phyloP scores from a whole-genome alignment of 176 grass and related monocot genomes.

The Puya raimondii region DNA sequence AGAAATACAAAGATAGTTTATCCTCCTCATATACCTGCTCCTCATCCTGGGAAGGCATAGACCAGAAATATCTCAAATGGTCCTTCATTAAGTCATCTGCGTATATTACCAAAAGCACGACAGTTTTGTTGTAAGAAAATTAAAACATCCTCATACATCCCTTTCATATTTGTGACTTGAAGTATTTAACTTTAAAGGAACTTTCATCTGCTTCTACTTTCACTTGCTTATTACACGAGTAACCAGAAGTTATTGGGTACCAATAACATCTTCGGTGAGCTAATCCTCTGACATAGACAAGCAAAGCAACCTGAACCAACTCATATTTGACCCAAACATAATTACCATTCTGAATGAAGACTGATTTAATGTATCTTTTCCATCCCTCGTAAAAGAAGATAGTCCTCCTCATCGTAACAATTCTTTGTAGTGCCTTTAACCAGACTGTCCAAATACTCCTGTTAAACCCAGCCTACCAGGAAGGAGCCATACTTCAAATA shows the following conservation, averaged over 20 bases:
- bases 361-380: background rate
- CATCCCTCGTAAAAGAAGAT: background rate
- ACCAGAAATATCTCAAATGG: too few relatives aligned
- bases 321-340: background rate
- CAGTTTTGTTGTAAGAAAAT: too few relatives aligned
- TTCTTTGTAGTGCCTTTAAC: background rate
- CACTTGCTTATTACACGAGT: background rate
- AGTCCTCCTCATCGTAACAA: background rate
- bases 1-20: background rate
- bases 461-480: too few relatives aligned
- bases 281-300: background rate
- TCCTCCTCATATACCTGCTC: background rate
- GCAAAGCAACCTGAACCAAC: background rate
- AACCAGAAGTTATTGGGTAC: background rate
- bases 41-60: background rate
- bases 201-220: background rate
- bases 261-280: background rate
- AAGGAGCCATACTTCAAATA: too few relatives aligned
- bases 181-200: too few relatives aligned
- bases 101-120: too few relatives aligned
- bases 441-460: background rate
- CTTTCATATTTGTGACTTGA: too few relatives aligned
- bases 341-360: background rate
- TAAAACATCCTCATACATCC: too few relatives aligned
- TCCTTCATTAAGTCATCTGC: too few relatives aligned